Evolutionary conservation across 306 rosid genomes (phyloP).

Genomic region (Castanea crenata): DNA sequence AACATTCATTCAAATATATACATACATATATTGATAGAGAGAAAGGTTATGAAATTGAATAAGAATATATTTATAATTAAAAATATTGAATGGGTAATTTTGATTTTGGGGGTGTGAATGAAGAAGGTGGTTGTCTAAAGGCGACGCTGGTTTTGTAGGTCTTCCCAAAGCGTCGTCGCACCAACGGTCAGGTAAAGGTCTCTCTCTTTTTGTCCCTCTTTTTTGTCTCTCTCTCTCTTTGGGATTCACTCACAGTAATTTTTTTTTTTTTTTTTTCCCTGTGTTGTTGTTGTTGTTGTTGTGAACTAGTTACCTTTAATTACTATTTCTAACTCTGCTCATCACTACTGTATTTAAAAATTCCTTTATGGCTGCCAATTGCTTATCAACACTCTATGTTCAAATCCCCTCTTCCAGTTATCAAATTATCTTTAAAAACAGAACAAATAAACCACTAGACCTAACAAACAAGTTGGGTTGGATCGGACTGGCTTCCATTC

Average conservation of each 20-base stretch:
- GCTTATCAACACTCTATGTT: too few species aligned
- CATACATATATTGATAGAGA: slow-evolving; percentile 11
- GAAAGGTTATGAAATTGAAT: slow-evolving; percentile 8
- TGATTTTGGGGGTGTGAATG: background rate
- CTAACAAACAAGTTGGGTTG: too few species aligned
- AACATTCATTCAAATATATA: slow-evolving; percentile 2
- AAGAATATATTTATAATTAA: slow-evolving; percentile 9
- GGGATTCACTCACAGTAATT: background rate
- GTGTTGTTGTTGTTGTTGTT: too few species aligned
- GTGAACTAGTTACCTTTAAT: too few species aligned
- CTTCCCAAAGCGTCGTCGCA: slow-evolving; percentile 13
- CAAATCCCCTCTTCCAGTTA: too few species aligned
- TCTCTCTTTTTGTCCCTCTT: background rate
- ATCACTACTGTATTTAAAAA: too few species aligned
- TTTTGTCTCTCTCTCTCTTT: background rate
- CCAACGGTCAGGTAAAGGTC: slow-evolving; percentile 23
- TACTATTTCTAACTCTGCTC: too few species aligned
- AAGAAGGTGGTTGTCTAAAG: background rate
- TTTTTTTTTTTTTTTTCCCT: too few species aligned
- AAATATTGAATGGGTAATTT: slow-evolving; percentile 6
- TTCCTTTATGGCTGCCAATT: too few species aligned
- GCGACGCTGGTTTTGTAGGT: slow-evolving; percentile 19
- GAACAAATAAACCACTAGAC: too few species aligned
- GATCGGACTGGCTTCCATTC: too few species aligned
- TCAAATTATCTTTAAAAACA: too few species aligned